A percentile compares a stretch with the other conserved stretches of the same genome.
These are phyloP conservation scores for Trichoderma erinaceum DNA, from an alignment of 495 filamentous ascomycete genomes.

Conservation along the genomic window DNA sequence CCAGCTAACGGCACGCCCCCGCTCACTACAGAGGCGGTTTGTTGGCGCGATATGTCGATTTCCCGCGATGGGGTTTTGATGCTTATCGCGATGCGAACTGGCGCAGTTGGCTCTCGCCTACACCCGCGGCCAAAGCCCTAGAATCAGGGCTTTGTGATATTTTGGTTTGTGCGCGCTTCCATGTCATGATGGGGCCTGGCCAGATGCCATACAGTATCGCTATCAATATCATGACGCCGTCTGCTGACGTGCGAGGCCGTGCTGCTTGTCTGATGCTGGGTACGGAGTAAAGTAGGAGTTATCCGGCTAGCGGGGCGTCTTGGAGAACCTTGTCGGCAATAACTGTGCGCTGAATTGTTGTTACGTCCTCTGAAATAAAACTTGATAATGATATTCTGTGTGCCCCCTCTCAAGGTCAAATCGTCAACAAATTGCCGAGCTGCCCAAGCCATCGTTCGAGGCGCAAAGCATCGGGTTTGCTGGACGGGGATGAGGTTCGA, in stretches of 20 bases:
- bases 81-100: conserved; percentile 11
- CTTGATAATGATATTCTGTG: neutral
- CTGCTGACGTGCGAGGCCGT: neutral
- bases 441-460: neutral
- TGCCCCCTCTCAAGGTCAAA: neutral
- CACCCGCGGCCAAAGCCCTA: neutral
- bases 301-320: no score
- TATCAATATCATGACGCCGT: neutral
- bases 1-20: conserved; percentile 9
- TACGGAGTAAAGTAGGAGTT: neutral
- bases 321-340: neutral
- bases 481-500: neutral
- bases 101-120: conserved; percentile 2
- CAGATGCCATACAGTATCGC: neutral
- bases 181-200: neutral
- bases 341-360: neutral
- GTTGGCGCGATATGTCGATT: neutral
- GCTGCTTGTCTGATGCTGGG: neutral
- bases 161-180: neutral
- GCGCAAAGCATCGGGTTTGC: neutral
- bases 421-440: neutral
- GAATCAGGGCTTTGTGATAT: conserved; percentile 4
- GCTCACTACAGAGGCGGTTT: neutral
- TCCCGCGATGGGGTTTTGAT: neutral
- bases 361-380: neutral